A percentile compares a stretch with the other conserved stretches of the same genome.
Conservation (phyloP, 2,329 filamentous ascomycete species). For the Paracoccidioides brasiliensis region DNA sequence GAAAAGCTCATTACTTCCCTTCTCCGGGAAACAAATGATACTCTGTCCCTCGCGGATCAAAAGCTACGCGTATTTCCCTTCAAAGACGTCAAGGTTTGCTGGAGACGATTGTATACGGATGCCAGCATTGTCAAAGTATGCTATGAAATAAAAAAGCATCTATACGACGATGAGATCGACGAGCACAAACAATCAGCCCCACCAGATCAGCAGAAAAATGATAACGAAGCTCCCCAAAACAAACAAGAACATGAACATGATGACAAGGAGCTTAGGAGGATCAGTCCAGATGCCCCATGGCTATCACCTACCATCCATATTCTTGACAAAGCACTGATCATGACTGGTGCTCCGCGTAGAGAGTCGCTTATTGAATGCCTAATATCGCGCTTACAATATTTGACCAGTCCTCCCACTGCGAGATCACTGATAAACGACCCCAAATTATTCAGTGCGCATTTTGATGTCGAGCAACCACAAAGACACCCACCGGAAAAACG, state of each 20-base stretch:
- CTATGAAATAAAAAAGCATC: slow-evolving; percentile 17
- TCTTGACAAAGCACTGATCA: slow-evolving; percentile 65
- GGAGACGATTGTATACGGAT: slow-evolving; percentile 46
- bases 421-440: slow-evolving; percentile 1
- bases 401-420: slow-evolving; percentile 7
- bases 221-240: slow-evolving; percentile 8
- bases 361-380: slow-evolving; percentile 31
- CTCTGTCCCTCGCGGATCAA: slow-evolving; percentile 37
- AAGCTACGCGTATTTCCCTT: slow-evolving; percentile 45
- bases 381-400: slow-evolving; percentile 20
- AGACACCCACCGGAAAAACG: slow-evolving; percentile 17
- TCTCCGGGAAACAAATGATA: slow-evolving; percentile 26
- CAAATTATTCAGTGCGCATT: slow-evolving; percentile 3
- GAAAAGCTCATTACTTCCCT: slow-evolving; percentile 15
- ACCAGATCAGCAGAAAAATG: background rate
- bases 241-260: slow-evolving; percentile 5
- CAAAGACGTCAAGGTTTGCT: slow-evolving; percentile 42
- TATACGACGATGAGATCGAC: background rate
- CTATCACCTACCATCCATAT: slow-evolving; percentile 48
- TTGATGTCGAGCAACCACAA: slow-evolving; percentile 1
- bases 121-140: slow-evolving; percentile 39
- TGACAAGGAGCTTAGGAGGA: slow-evolving; percentile 6
- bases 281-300: slow-evolving; percentile 24
- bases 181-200: background rate
- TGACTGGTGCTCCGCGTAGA: slow-evolving; percentile 53